Percentiles rank a stretch among this genome's conserved stretches.
Evolutionary conservation across 2,329 filamentous ascomycete species (phyloP).

Genomic region (Chalara sp.): DNA sequence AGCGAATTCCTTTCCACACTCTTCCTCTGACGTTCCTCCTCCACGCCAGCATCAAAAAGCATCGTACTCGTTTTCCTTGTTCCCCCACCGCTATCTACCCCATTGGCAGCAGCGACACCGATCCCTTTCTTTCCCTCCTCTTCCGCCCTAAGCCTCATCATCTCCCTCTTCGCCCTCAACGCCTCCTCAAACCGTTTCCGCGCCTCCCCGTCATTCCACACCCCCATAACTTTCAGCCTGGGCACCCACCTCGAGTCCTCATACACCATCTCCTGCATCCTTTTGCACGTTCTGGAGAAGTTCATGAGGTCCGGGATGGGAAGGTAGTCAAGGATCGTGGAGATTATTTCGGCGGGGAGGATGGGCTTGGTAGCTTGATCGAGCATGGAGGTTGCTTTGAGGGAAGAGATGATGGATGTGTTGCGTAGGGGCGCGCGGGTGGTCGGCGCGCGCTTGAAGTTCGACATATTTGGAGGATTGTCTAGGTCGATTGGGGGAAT

Average conservation of each 20-base stretch:
- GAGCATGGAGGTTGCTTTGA: constrained; percentile 76
- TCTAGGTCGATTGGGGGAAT: no score
- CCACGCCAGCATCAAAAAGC: constrained; percentile 66
- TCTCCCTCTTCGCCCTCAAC: constrained; percentile 54
- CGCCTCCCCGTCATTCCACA: constrained; percentile 88
- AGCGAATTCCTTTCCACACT: constrained; percentile 29
- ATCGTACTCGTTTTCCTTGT: constrained; percentile 44
- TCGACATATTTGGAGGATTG: constrained; percentile 32
- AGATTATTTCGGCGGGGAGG: constrained; percentile 85
- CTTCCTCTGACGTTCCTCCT: constrained; percentile 51
- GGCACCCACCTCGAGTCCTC: constrained; percentile 95
- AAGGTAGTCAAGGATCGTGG: constrained; percentile 82
- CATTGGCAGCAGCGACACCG: constrained; percentile 19
- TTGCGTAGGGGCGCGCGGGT: constrained; percentile 25
- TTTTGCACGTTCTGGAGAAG: constrained; percentile 76
- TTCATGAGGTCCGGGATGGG: constrained; percentile 78
- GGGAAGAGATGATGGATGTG: constrained; percentile 60
- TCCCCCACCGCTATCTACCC: constrained; percentile 11
- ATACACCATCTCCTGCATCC: constrained; percentile 96
- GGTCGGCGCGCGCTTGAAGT: constrained; percentile 30
- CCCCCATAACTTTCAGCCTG: constrained; percentile 76
- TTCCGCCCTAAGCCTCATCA: constrained; percentile 34
- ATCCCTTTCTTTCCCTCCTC: constrained; percentile 28
- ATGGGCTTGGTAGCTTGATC: constrained; percentile 56
- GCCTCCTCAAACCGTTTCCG: constrained; percentile 72